A percentile compares a stretch with the other conserved stretches of the same genome.
Conservation (phyloP, 2,329 filamentous ascomycete species). For the Aspergillus flavus region DNA sequence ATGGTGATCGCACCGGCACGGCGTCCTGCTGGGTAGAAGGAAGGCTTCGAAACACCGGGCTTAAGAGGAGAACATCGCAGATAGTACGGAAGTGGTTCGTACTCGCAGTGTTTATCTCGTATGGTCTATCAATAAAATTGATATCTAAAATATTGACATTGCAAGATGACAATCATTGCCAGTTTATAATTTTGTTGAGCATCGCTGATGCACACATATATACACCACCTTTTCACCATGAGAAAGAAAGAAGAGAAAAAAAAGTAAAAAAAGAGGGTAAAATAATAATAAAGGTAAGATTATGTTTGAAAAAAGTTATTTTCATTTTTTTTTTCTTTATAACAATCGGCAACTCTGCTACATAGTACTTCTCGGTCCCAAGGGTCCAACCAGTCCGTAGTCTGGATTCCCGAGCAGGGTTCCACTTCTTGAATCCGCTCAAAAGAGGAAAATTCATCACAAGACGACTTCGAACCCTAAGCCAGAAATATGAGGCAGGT, state of each 20-base stretch:
- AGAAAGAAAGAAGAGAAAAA: not conserved
- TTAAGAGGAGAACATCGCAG: not conserved
- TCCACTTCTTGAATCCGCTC: not conserved
- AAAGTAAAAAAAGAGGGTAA: not conserved
- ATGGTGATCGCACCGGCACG: not conserved
- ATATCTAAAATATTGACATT: too few species aligned
- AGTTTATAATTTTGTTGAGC: not conserved
- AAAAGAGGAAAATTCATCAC: conserved; percentile 2
- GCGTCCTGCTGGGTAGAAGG: not conserved
- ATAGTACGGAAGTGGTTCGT: not conserved
- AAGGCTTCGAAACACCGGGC: not conserved
- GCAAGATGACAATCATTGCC: not conserved
- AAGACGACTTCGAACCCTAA: not conserved
- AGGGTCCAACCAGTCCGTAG: not conserved
- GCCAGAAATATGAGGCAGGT: not conserved
- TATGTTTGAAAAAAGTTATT: not conserved
- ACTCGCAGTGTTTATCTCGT: not conserved
- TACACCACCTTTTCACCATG: not conserved
- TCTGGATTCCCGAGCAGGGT: not conserved
- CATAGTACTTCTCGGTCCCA: not conserved
- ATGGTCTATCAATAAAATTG: too few species aligned
- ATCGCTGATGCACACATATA: not conserved
- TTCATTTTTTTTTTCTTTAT: not conserved
- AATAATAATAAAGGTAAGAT: not conserved
- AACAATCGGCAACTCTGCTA: not conserved